phyloP scores from a whole-genome alignment of 2,329 filamentous ascomycete genomes.

The Colletotrichum sp. region DNA sequence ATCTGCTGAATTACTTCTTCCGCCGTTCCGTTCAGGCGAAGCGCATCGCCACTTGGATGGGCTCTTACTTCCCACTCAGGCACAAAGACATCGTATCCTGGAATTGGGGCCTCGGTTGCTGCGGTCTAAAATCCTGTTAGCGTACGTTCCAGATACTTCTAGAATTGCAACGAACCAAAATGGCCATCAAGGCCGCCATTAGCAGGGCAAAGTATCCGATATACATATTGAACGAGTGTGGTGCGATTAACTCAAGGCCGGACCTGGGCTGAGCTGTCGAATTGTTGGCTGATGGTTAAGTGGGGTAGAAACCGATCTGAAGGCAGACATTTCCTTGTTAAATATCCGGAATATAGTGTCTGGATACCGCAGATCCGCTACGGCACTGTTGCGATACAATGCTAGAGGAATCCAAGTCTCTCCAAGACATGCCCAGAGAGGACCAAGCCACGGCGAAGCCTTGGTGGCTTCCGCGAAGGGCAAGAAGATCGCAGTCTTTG shows the following conservation, averaged over 20 bases:
- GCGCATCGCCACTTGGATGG: neutral
- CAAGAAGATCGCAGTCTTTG: neutral
- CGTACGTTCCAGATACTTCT: rapidly evolving
- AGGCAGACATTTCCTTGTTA: neutral
- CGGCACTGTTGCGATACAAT: neutral
- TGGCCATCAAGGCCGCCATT: neutral
- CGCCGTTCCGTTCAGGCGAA: neutral
- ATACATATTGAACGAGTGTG: neutral
- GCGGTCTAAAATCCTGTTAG: neutral
- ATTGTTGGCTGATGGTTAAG: neutral
- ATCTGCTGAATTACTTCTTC: neutral
- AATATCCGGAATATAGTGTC: neutral
- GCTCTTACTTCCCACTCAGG: constrained; percentile 22
- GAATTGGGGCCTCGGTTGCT: neutral
- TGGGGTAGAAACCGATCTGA: neutral
- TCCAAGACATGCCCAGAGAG: neutral
- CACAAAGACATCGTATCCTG: neutral
- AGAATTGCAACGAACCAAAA: neutral
- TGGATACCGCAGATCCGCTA: rapidly evolving
- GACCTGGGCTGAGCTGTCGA: neutral
- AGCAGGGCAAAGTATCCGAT: neutral
- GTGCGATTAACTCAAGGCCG: neutral
- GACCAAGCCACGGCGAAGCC: neutral
- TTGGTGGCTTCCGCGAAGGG: neutral
- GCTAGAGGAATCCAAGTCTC: neutral